Evolutionary conservation across 2,329 filamentous ascomycete genomes (phyloP), one percentile per base, ranked within the genome.

Genomic region (Dactylellina haptotyla): DNA sequence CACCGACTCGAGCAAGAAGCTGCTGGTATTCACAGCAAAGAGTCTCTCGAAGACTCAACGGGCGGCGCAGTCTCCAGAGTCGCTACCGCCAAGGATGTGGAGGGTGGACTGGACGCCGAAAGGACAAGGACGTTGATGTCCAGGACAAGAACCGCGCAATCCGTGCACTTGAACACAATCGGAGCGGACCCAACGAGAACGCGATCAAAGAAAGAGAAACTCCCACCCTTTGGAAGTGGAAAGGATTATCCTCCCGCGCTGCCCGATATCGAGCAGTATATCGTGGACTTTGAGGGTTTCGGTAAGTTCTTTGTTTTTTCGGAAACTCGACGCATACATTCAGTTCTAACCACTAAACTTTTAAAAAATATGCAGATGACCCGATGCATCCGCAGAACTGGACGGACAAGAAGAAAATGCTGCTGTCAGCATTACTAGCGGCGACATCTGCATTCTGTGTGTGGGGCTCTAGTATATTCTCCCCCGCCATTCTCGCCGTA

Each of bases 381-480:
- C 92, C 92, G 1, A 79, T 93, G 72, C 92, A 96, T 80, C 90
- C 92, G 0, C 90, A 94, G 82, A 97, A 97, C 80, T 97, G 93
- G 93, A 85, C 90, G 0, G 79, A 90, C 61, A 86, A 83, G 79
- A 93, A 91, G 83, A 97, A 96, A 87, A 87, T 92, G 39, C 77
- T 86, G 3, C 91, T 89, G 0, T 87, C 88, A 18, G 84, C 84
- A 41, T 88, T 92, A 77, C 83, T 93, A 43, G 90, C 88, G 14
- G 93, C 88, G 78, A 91, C 89, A 12, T 92, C 90, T 16, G 83
- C 93, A 77, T 86, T 87, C 1, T 83, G 89, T 0, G 86, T 90
- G 3, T 93, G 93, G 78, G 87, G 89, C 0, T 89, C 87, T n/a
- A 89, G 87, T 80, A 88, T 93, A 78, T 93, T 91, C 82, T 91